phyloP scores from a whole-genome alignment of 345 rosid genomes.

The Moringa oleifera region DNA sequence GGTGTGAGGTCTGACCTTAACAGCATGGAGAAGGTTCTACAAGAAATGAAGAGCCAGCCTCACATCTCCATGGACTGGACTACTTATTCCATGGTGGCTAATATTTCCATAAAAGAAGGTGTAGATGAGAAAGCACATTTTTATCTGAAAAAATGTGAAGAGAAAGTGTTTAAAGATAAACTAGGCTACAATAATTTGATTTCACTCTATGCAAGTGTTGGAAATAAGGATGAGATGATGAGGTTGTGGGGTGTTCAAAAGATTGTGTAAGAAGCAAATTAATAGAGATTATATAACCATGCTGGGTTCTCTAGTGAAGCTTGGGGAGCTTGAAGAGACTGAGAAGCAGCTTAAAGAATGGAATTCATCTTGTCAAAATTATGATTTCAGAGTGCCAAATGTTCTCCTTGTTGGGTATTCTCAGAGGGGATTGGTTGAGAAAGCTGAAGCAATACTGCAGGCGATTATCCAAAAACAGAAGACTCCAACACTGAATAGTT shows the following conservation, averaged over 20 bases:
- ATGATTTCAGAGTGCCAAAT: constrained; percentile 46
- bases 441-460: constrained; percentile 30
- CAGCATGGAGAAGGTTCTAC: constrained; percentile 30
- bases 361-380: constrained; percentile 29
- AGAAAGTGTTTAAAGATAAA: constrained; percentile 23
- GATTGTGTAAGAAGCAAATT: constrained; percentile 25
- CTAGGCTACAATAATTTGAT: constrained; percentile 36
- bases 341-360: constrained; percentile 34
- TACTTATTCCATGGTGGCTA: constrained; percentile 31
- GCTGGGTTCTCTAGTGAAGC: constrained; percentile 31
- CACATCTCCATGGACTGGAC: constrained; percentile 37
- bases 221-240: constrained; percentile 37
- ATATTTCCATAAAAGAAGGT: constrained; percentile 31
- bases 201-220: constrained; percentile 34
- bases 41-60: constrained; percentile 30
- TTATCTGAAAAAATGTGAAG: constrained; percentile 38
- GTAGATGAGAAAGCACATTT: constrained; percentile 24
- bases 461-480: constrained; percentile 23
- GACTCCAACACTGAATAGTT: constrained; percentile 33
- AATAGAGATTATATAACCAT: constrained; percentile 36
- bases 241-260: constrained; percentile 37
- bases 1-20: constrained; percentile 28
- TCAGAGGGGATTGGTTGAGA: constrained; percentile 31
- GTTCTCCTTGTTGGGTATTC: constrained; percentile 34
- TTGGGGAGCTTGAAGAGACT: constrained; percentile 35